These are phyloP conservation scores for Arxiozyma telluris DNA, from an alignment of 1,139 yeast species.

Conservation along the genomic window DNA sequence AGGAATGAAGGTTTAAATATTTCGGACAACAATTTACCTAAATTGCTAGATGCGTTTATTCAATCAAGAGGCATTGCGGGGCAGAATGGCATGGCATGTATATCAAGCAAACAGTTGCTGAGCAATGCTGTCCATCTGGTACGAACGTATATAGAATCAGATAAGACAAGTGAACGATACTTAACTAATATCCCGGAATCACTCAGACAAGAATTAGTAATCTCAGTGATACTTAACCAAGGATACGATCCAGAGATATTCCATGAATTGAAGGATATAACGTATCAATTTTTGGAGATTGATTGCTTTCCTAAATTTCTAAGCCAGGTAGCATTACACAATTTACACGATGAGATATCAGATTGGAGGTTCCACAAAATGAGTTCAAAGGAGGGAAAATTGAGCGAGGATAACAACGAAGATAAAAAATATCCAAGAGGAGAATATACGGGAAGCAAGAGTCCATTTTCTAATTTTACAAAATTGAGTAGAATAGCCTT, in stretches of 20 bases:
- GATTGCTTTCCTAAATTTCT: slow-evolving; percentile 86
- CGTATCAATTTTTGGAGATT: slow-evolving; percentile 81
- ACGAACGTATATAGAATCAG: slow-evolving; percentile 55
- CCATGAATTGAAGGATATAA: slow-evolving; percentile 70
- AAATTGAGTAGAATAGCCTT: slow-evolving; percentile 48
- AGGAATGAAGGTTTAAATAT: slow-evolving; percentile 8
- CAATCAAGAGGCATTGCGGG: slow-evolving; percentile 38
- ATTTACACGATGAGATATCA: slow-evolving; percentile 52
- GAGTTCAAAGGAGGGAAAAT: neutral
- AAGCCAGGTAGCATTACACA: slow-evolving; percentile 70
- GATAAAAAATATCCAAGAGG: neutral
- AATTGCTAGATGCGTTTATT: slow-evolving; percentile 34
- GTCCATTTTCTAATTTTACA: slow-evolving; percentile 34
- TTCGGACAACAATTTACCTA: slow-evolving; percentile 14
- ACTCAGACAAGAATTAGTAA: slow-evolving; percentile 50
- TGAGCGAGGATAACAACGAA: neutral
- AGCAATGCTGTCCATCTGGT: slow-evolving; percentile 45
- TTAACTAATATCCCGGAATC: slow-evolving; percentile 58
- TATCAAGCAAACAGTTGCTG: slow-evolving; percentile 25
- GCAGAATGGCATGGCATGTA: slow-evolving; percentile 41
- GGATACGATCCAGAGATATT: slow-evolving; percentile 93
- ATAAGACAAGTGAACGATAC: slow-evolving; percentile 70
- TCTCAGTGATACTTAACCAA: slow-evolving; percentile 67
- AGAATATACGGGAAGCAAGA: slow-evolving; percentile 16
- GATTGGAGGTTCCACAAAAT: slow-evolving; percentile 24